Base-by-base conservation (phyloP, 768 basidiomycete species). In the Tricholoma terreum region DNA sequence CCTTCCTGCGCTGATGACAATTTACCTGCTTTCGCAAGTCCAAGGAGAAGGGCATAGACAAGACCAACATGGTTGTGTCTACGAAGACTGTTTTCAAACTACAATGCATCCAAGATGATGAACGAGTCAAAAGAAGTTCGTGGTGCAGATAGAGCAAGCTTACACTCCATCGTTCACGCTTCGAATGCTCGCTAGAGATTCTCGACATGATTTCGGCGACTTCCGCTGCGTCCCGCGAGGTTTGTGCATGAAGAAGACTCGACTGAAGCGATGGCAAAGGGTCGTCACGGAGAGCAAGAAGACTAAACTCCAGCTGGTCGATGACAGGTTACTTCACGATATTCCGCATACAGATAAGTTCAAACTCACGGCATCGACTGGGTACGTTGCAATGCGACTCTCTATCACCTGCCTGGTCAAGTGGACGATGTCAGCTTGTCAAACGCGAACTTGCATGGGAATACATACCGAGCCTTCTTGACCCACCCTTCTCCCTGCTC, bases 31-130 rank as follows among this genome's bases (percentile, higher is more conserved):
- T 87, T 89, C 9, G 90, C 92, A 19, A 95, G 77, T 10, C 83
- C 85, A 17, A 82, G 69, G n/a, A 91, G 72, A 31, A 94, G 74
- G 0, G 84, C 85, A 67, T 93, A 87, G 5, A 86, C 84, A 19
- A 94, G 76, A 33, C 94, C 90, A 48, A 94, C 80, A 69, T 94
- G 89, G 63, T 95, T 96, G 66, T 95, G 93, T 63, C 86, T 79
- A 38, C 93, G 84, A 36, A 94, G 77, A 60, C 88, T 86, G 73
- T 95, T 94, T 73, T 94, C 91, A 60, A 94, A 92, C 90, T 93
- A 51, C 59, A n/a, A 53, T 33, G 24, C 57, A 57, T 27, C 52
- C 40, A 52, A 46, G 56, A n/a, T 52, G 14, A 17, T 21, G 24
- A 34, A 19, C 7, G 27, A 40, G n/a, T 43, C 15, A 17, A 35